Evolutionary conservation across 1,284 basidiomycete species (phyloP).

Genomic region (Agaricales sp.): DNA sequence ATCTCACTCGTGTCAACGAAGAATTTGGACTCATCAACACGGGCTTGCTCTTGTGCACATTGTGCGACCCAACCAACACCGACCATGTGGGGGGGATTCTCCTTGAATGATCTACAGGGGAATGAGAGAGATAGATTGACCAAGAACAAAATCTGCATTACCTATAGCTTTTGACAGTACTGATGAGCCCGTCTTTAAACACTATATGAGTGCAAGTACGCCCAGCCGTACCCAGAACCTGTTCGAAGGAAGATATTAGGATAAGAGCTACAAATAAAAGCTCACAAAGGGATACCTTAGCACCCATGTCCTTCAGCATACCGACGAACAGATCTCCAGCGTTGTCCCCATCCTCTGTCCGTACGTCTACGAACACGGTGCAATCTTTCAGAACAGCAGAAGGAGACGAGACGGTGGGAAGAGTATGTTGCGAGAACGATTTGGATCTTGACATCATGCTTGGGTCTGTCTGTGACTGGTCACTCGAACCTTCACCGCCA

Average conservation of each 20-base stretch:
- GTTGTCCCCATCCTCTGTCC: slow-evolving; percentile 80
- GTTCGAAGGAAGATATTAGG: slow-evolving; percentile 2
- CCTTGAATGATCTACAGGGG: slow-evolving; percentile 25
- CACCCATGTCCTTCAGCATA: slow-evolving; percentile 76
- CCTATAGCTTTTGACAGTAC: slow-evolving; percentile 72
- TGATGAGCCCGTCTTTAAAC: slow-evolving; percentile 78
- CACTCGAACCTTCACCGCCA: slow-evolving; percentile 3
- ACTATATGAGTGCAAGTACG: slow-evolving; percentile 84
- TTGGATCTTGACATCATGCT: slow-evolving; percentile 6
- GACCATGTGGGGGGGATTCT: slow-evolving; percentile 69
- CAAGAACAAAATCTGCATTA: slow-evolving; percentile 18
- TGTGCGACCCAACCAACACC: slow-evolving; percentile 90
- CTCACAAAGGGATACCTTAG: slow-evolving; percentile 47
- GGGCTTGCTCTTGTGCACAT: slow-evolving; percentile 62
- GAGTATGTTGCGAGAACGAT: slow-evolving; percentile 10
- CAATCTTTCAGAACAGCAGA: slow-evolving; percentile 63
- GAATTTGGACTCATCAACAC: slow-evolving; percentile 59
- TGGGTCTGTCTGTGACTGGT: not conserved
- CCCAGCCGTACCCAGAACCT: slow-evolving; percentile 57
- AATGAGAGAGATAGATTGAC: not conserved
- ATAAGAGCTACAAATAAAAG: not conserved
- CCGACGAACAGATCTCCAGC: slow-evolving; percentile 77
- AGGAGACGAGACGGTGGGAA: slow-evolving; percentile 16
- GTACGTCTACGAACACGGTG: slow-evolving; percentile 82
- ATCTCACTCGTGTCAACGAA: slow-evolving; percentile 59